phyloP scores from a whole-genome alignment of 1,284 basidiomycete genomes.

The Rhizopogon parksii region DNA sequence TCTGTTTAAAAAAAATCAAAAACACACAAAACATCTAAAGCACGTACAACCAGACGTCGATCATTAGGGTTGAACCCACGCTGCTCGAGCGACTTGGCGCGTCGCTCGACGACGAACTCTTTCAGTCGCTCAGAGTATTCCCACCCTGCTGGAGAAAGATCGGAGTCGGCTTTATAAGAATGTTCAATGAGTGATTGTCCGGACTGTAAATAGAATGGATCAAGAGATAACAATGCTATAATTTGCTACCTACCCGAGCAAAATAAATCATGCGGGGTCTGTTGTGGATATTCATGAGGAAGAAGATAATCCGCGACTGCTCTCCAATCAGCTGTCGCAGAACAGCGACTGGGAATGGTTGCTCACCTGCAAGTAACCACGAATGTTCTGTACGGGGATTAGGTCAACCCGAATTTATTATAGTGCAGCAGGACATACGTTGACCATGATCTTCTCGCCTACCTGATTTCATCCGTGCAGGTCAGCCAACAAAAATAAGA shows the following conservation, averaged over 20 bases:
- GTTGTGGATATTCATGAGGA: conserved; percentile 98
- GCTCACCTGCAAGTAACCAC: conserved; percentile 74
- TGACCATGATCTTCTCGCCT: conserved; percentile 89
- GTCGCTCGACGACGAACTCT: conserved; percentile 76
- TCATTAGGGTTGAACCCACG: conserved; percentile 58
- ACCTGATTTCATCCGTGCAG: conserved; percentile 42
- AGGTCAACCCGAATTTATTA: conserved; percentile 1
- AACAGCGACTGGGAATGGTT: background rate
- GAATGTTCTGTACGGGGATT: conserved; percentile 57
- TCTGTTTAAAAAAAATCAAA: background rate
- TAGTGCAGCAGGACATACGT: conserved; percentile 43
- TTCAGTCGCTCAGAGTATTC: conserved; percentile 87
- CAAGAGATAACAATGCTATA: conserved; percentile 5
- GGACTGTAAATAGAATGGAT: conserved; percentile 43
- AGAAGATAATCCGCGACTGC: conserved; percentile 90
- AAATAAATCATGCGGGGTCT: conserved; percentile 87
- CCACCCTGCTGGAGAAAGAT: conserved; percentile 91
- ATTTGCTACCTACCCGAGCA: conserved; percentile 59
- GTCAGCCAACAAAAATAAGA: conserved; percentile 4
- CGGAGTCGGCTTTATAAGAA: conserved; percentile 97
- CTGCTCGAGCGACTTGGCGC: conserved; percentile 63
- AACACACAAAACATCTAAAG: conserved; percentile 1
- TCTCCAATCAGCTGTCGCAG: conserved; percentile 4
- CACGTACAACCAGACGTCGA: conserved; percentile 67
- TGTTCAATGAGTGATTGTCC: conserved; percentile 97